phyloP scores from a whole-genome alignment of 176 grass and related monocot species.

The Paspalum vaginatum region DNA sequence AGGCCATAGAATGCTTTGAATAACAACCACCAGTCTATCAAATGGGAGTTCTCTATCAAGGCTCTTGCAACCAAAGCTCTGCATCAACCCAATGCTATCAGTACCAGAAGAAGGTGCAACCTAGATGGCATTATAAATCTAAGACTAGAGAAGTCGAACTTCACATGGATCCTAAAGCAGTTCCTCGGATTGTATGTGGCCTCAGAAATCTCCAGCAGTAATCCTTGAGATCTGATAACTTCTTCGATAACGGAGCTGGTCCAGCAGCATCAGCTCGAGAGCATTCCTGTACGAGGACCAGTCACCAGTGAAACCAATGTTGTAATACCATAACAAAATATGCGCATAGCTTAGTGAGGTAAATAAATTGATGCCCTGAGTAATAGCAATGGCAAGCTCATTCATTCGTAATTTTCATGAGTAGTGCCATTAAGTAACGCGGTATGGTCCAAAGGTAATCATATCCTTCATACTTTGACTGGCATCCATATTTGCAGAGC shows the following conservation, averaged over 20 bases:
- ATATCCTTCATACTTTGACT: slow-evolving; percentile 7
- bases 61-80: slow-evolving; percentile 96
- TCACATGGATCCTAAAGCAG: slow-evolving; percentile 86
- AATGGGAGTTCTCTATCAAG: slow-evolving; percentile 77
- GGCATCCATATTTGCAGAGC: neutral
- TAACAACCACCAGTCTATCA: slow-evolving; percentile 85
- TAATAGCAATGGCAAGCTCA: neutral
- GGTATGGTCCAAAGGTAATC: neutral
- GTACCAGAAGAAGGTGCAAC: slow-evolving; percentile 8
- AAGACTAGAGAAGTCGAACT: neutral
- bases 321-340: neutral
- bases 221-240: slow-evolving; percentile 66
- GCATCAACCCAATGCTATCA: slow-evolving; percentile 38
- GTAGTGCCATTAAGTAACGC: neutral
- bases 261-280: slow-evolving; percentile 63
- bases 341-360: neutral
- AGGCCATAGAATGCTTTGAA: slow-evolving; percentile 88
- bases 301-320: neutral
- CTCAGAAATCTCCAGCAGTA: slow-evolving; percentile 95
- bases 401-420: neutral
- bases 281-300: slow-evolving; percentile 47
- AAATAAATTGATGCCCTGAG: slow-evolving; percentile 6
- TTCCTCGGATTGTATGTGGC: slow-evolving; percentile 95
- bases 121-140: neutral
- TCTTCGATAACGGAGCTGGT: slow-evolving; percentile 51